Base-by-base conservation (phyloP, 495 filamentous ascomycete genomes). In the Pyrenula aspistea region DNA sequence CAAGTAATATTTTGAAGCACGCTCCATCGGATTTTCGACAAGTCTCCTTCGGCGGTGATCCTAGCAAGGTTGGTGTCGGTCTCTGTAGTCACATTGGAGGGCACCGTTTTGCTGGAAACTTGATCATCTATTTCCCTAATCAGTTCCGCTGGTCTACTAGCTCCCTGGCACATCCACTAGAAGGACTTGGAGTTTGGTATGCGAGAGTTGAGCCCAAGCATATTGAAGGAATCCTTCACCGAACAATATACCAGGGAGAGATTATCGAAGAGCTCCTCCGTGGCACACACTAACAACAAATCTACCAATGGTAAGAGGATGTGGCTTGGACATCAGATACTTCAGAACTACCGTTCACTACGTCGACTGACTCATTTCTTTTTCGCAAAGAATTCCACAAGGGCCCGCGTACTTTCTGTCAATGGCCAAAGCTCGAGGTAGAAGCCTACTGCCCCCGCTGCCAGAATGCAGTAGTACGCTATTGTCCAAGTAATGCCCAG, bases 81-180 rank as follows among this genome's bases (percentile, higher is more conserved):
- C 66, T 86, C 51, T 89, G 92, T 57, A 92, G 87, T 65, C 92
- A 97, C 71, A 81, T 97, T 55, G 89, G 90, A 0, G 92, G 92
- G 0, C 92, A 96, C 62, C 93, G 93, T 60, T 96, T 85, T 63
- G 92, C 92, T 0, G 92, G 92, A 2, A 97, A 97, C 71, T 83
- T 96, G 12, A 90, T 96, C 53, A 70, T 96, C 0, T 97, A 96
- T 67, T 71, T 96, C 2, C 92, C 92, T 2, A 84, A 83, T 2
- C 57, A 58, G 60, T 55, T 72, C 19, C 4, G 31, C 4, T 15
- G 4, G 15, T 8, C 31, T 15, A 4, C 55, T 24, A 22, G 64
- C 61, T 4, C 73, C 71, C 1, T 59, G 68, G 54, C 51, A 48
- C n/a, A 75, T 82, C 76, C 82, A 20, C 68, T 95, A 57, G 86